These are phyloP conservation scores for Ophiocordyceps sinensis DNA, from an alignment of 2,329 filamentous ascomycete species.

Conservation along the genomic window DNA sequence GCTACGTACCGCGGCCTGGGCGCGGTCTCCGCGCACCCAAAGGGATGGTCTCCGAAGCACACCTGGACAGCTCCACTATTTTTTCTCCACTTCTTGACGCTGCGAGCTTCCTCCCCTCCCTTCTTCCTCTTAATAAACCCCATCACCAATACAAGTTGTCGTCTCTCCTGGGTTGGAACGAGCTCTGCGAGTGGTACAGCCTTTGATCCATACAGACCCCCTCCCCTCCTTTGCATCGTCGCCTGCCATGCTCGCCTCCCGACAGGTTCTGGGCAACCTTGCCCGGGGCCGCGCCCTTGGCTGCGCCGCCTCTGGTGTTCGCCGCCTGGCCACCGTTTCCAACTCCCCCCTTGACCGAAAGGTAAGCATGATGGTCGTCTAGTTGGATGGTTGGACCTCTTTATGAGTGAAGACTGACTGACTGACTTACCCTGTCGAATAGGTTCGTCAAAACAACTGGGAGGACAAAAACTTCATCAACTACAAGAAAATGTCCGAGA, in stretches of 20 bases:
- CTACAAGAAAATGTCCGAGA: conserved; percentile 99
- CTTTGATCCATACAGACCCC: conserved; percentile 10
- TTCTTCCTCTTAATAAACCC: conserved; percentile 4
- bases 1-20: too few relatives aligned
- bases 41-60: conserved; percentile 13
- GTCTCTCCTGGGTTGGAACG: conserved; percentile 3
- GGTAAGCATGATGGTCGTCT: conserved; percentile 31
- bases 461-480: conserved; percentile 97
- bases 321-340: conserved; percentile 70
- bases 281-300: conserved; percentile 44
- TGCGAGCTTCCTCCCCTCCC: conserved; percentile 3
- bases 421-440: background rate
- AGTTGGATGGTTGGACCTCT: background rate
- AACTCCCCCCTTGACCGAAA: conserved; percentile 83
- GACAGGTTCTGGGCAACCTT: conserved; percentile 52
- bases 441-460: conserved; percentile 90
- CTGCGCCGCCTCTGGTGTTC: conserved; percentile 44
- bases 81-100: too few relatives aligned
- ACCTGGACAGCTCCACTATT: conserved; percentile 12
- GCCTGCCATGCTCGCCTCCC: conserved; percentile 52
- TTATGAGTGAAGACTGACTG: background rate
- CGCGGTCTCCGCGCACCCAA: too few relatives aligned
- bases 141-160: background rate
- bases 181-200: conserved; percentile 9
- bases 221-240: conserved; percentile 13